Conservation (phyloP, 331 rosid genomes). For the Saraca asoca region DNA sequence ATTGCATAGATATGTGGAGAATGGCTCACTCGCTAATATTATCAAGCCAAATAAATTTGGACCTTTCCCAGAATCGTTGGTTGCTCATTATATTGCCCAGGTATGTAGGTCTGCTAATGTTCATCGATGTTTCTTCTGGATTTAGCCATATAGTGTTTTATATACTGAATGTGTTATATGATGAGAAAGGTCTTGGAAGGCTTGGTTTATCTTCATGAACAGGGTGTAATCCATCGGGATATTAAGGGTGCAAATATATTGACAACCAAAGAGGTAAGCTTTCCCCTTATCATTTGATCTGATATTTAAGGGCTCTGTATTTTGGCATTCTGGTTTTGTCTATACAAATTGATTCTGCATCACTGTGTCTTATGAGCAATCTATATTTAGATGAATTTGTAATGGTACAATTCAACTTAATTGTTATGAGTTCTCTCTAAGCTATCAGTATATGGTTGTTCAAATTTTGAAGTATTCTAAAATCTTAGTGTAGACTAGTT, state of each 20-base stretch:
- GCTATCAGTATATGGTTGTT: conserved; percentile 11
- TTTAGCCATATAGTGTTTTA: conserved; percentile 22
- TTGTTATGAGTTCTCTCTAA: not conserved
- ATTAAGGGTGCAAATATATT: conserved; percentile 98
- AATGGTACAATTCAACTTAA: conserved; percentile 1
- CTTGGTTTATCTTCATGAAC: conserved; percentile 97
- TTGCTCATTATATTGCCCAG: conserved; percentile 96
- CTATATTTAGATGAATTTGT: not conserved
- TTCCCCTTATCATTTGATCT: conserved; percentile 12
- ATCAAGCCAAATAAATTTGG: conserved; percentile 99
- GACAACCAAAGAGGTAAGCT: conserved; percentile 91
- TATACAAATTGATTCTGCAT: conserved; percentile 17
- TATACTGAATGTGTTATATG: conserved; percentile 28
- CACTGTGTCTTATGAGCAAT: conserved; percentile 6
- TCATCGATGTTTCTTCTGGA: conserved; percentile 20
- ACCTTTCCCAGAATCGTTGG: conserved; percentile 98
- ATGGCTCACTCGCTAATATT: conserved; percentile 96
- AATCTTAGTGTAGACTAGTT: conserved; percentile 3
- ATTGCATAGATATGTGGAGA: conserved; percentile 82
- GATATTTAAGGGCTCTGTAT: conserved; percentile 27
- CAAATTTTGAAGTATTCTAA: conserved; percentile 12
- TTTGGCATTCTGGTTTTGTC: conserved; percentile 24
- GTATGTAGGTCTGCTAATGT: conserved; percentile 46
- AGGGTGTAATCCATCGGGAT: conserved; percentile 98
- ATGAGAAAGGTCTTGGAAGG: conserved; percentile 92